These are phyloP conservation scores for Ustilago hordei DNA, from an alignment of 1,284 basidiomycete species.

Conservation along the genomic window DNA sequence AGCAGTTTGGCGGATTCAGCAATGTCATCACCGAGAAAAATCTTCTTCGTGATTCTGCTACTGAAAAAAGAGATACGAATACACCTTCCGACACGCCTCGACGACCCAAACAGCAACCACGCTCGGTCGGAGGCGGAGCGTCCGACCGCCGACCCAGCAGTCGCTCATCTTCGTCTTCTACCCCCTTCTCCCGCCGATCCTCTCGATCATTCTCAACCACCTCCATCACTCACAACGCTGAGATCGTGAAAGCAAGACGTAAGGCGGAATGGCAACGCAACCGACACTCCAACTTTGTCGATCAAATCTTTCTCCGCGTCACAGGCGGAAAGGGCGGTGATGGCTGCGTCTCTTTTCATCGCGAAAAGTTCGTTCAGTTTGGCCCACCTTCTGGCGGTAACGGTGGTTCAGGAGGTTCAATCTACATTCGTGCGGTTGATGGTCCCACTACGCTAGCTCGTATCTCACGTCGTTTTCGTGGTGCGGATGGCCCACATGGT, in stretches of 20 bases:
- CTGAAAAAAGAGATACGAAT: background rate
- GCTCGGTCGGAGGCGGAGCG: too few relatives aligned
- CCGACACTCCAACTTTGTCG: conserved; percentile 61
- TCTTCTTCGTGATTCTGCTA: background rate
- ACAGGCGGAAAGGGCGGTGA: conserved; percentile 66
- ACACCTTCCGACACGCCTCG: background rate
- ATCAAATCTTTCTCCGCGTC: conserved; percentile 55
- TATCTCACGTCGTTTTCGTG: conserved; percentile 51
- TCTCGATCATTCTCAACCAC: conserved; percentile 21
- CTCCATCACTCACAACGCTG: conserved; percentile 5
- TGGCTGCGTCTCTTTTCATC: conserved; percentile 67
- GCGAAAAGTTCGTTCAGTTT: conserved; percentile 67
- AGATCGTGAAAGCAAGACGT: conserved; percentile 39
- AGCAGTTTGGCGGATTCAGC: conserved; percentile 40
- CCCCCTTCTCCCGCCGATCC: background rate
- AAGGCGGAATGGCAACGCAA: conserved; percentile 62
- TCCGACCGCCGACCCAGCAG: background rate
- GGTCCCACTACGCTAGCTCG: conserved; percentile 60
- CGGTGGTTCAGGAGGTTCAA: conserved; percentile 63
- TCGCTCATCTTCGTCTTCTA: background rate
- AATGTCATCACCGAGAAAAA: conserved; percentile 12
- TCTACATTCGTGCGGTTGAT: conserved; percentile 60
- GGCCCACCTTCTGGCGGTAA: conserved; percentile 68
- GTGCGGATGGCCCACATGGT: conserved; percentile 62
- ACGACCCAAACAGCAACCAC: background rate